These are phyloP conservation scores for Ganoderma sinense DNA, from an alignment of 1,284 basidiomycete species.

Conservation along the genomic window DNA sequence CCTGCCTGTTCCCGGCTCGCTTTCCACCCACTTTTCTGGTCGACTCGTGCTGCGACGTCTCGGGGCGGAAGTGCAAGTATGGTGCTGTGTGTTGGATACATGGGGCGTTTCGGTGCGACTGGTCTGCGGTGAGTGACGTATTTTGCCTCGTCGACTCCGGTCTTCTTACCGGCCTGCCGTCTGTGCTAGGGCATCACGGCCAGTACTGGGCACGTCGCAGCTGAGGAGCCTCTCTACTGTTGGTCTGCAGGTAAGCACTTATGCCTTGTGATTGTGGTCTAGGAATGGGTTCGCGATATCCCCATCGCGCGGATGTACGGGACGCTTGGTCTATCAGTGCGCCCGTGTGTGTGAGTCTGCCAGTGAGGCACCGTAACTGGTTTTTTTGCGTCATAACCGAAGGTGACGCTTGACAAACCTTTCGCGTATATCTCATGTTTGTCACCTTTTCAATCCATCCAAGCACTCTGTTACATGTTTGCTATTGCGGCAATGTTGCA, in stretches of 20 bases:
- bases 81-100: conserved; percentile 28
- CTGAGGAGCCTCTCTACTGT: conserved; percentile 19
- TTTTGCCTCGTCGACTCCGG: neutral
- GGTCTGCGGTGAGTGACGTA: conserved; percentile 24
- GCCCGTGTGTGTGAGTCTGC: no score
- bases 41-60: neutral
- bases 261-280: neutral
- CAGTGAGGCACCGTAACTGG: no score
- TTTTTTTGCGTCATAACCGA: no score
- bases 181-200: conserved; percentile 15
- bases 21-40: neutral
- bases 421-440: no score
- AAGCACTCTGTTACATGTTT: no score
- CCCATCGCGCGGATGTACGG: no score
- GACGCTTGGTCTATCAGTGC: no score
- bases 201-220: conserved; percentile 13
- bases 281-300: neutral
- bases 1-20: neutral
- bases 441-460: no score
- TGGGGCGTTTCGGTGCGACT: conserved; percentile 25
- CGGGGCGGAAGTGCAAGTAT: conserved; percentile 15
- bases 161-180: neutral
- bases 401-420: no score
- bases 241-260: conserved; percentile 19
- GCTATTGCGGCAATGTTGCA: no score